Conservation (phyloP, 2,329 filamentous ascomycete species). For the Tolypocladium pustulatum region DNA sequence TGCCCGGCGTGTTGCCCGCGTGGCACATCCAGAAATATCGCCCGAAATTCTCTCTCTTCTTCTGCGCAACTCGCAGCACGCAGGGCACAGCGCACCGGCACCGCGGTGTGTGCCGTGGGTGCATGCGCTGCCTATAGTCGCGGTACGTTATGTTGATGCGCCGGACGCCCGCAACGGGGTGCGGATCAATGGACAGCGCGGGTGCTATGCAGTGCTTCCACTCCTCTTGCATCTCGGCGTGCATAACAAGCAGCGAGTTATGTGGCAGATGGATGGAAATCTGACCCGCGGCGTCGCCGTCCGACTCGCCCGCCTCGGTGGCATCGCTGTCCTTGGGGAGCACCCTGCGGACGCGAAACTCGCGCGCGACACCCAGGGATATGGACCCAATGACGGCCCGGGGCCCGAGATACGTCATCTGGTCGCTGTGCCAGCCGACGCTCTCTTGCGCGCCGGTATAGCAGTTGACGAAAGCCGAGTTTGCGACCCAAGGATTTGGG, state of each 20-base stretch:
- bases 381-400: conserved; percentile 81
- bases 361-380: conserved; percentile 81
- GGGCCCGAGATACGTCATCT: conserved; percentile 86
- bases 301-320: conserved; percentile 26
- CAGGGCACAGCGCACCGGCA: conserved; percentile 65
- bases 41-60: conserved; percentile 64
- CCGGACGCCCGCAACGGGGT: conserved; percentile 68
- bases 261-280: conserved; percentile 90
- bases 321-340: conserved; percentile 44
- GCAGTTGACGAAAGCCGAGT: conserved; percentile 90
- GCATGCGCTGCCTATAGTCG: conserved; percentile 66
- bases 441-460: conserved; percentile 73
- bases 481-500: conserved; percentile 64
- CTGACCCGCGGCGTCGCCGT: conserved; percentile 64
- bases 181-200: conserved; percentile 66
- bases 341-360: conserved; percentile 78
- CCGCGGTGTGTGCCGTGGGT: conserved; percentile 66
- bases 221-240: conserved; percentile 93
- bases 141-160: conserved; percentile 93
- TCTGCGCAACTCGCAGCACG: conserved; percentile 68
- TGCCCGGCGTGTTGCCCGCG: conserved; percentile 58
- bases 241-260: conserved; percentile 90
- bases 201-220: conserved; percentile 88
- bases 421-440: conserved; percentile 88
- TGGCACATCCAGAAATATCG: conserved; percentile 94